phyloP scores from a whole-genome alignment of 805 yeast species.

The Yarrowia hollandica region DNA sequence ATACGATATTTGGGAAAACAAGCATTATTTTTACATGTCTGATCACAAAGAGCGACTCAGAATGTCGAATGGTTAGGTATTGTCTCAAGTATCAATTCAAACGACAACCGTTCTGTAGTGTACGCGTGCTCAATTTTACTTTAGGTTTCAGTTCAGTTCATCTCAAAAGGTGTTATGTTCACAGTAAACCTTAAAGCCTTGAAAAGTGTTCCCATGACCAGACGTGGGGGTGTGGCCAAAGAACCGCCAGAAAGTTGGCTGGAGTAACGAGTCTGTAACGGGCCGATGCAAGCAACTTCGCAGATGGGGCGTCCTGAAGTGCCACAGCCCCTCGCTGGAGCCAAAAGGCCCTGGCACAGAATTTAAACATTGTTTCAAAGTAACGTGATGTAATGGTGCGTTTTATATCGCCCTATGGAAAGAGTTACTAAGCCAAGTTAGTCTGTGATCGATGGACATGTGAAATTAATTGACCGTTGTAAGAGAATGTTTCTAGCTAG shows the following conservation, averaged over 20 bases:
- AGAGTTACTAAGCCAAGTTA: background rate
- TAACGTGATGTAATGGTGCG: conserved; percentile 19
- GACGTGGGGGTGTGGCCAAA: background rate
- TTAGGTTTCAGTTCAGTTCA: background rate
- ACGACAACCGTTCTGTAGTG: background rate
- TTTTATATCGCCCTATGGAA: background rate
- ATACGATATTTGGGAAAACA: too few species aligned
- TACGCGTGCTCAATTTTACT: conserved; percentile 1
- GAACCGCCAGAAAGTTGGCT: background rate
- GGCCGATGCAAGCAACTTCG: background rate
- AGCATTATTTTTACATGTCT: too few species aligned
- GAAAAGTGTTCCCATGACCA: conserved; percentile 14
- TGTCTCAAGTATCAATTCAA: conserved; percentile 15
- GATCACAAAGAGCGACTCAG: too few species aligned
- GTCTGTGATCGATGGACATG: background rate
- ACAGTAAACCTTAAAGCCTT: conserved; percentile 5
- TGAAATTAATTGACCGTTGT: too few species aligned
- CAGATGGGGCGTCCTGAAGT: background rate
- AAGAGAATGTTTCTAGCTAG: too few species aligned
- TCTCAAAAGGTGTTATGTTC: background rate
- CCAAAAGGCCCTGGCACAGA: too few species aligned
- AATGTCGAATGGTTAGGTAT: too few species aligned
- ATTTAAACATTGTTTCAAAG: conserved; percentile 1
- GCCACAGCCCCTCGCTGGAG: conserved; percentile 1
- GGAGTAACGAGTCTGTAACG: background rate